phyloP scores from a whole-genome alignment of 2,329 filamentous ascomycete genomes.

The Paecilomyces fulvus region DNA sequence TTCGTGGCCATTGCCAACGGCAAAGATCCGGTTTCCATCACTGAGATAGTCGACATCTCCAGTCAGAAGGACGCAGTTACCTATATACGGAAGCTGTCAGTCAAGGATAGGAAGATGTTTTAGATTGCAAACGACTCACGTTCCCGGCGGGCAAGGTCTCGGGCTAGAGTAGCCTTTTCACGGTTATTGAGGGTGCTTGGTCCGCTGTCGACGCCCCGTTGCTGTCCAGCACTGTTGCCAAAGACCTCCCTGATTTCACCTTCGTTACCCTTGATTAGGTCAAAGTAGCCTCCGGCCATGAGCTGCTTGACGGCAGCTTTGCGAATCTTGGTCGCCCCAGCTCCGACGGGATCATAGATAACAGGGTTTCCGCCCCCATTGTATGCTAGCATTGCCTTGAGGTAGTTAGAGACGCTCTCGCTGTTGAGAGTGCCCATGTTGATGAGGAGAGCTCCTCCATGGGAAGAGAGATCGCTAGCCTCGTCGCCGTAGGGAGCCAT shows the following conservation, averaged over 20 bases:
- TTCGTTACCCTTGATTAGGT: constrained; percentile 91
- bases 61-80: constrained; percentile 70
- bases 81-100: constrained; percentile 13
- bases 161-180: constrained; percentile 56
- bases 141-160: constrained; percentile 58
- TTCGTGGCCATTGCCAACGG: constrained; percentile 68
- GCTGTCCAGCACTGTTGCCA: constrained; percentile 50
- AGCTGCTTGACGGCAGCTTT: constrained; percentile 63
- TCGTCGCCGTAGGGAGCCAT: constrained; percentile 87
- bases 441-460: constrained; percentile 72
- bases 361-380: constrained; percentile 68
- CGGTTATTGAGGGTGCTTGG: constrained; percentile 44
- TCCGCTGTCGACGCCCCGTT: constrained; percentile 77
- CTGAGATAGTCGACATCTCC: constrained; percentile 69
- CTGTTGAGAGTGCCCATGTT: constrained; percentile 92
- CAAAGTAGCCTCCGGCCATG: constrained; percentile 65
- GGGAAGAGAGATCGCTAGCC: constrained; percentile 66
- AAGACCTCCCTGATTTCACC: constrained; percentile 71
- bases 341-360: constrained; percentile 83
- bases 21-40: constrained; percentile 60
- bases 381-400: constrained; percentile 69
- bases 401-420: constrained; percentile 62
- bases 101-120: too few relatives aligned
- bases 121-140: constrained; percentile 25
- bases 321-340: constrained; percentile 70